Evolutionary conservation across 2,329 filamentous ascomycete species (phyloP), one percentile per base, ranked within the genome.

Genomic region (Aspergillus sojae): DNA sequence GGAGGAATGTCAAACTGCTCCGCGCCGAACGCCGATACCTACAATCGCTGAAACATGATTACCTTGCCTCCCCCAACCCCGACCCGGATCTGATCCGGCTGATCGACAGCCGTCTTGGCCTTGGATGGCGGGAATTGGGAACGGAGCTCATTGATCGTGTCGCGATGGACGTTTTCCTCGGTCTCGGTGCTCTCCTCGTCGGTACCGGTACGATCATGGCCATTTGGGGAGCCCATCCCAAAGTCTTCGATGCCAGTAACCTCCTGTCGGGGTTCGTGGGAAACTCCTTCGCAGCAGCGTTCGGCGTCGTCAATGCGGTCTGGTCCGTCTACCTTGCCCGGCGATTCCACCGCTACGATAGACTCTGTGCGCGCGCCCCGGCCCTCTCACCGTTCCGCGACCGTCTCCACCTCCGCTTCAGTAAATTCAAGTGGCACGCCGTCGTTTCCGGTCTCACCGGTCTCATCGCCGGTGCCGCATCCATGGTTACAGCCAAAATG

Each of bases 191-290:
- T 0, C 61, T 86, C 1, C 67, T 86, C 3, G 84, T 87, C 19
- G 81, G 80, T 6, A 68, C 79, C 0, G 85, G 85, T 10, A 86
- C 85, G 0, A 78, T 82, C 62, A 79, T 87, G 79, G 85, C 85
- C 11, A 85, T 86, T 19, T 82, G 76, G 1, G 85, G 85, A 1
- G 80, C 76, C 0, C 76, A 85, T 56, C 72, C 34, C 0, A 63
- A 41, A 0, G 76, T 86, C 0, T 87, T 73, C 61, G 4, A 73
- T 0, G 80, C 81, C 0, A 85, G 82, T 67, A 87, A 87, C 60
- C 70, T 86, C 2, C 70, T 87, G 0, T 86, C 85, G 0, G 85
- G 85, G 1, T 86, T 86, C 63, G 75, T 87, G 21, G 85, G 85
- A 2, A 87, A 87, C 62, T 75, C 79, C 0, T 79, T 83, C 1